Evolutionary conservation across 176 grass and related monocot species (phyloP), one percentile per base, ranked within the genome.

Genomic region (Carex cristatella): DNA sequence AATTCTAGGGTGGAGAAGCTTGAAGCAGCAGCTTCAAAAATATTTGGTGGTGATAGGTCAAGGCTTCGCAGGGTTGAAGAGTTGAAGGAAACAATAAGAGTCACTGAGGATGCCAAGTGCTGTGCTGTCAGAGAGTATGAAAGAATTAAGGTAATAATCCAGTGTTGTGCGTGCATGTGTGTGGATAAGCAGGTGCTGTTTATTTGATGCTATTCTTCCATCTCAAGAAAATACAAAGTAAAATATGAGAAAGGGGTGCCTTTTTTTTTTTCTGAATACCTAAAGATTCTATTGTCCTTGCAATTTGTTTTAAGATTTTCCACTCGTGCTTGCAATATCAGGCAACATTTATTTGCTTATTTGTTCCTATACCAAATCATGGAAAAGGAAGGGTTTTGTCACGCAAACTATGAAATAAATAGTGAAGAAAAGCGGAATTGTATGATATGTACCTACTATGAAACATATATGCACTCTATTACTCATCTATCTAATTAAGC

Each of bases 31-130:
- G 87, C 93, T 48, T 95, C 89, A 0, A 99, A 94, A 86, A 91
- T 99, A 89, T 99, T 99, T 88, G 96, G 91, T 84, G 96, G 91
- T 69, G 96, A 99, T 80, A 95, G 84, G 87, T 19, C 90, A 70
- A 99, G 96, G 85, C 14, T 89, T 65, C 87, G 85, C 55, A 99
- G 85, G 90, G 79, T 99, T 44, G 91, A 95, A 80, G 96, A 95
- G 37, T 79, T 95, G 46, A 93, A 80, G 79, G 91, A 95, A 90
- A 95, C 91, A 81, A 94, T 94, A 44, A 92, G 87, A 88, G 88
- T 81, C 88, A 95, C 96, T 67, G 93, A 99, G 87, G 90, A 88
- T 88, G 93, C 96, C 51, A 99, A 94, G 84, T 91, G 82, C 61
- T 95, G 96, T 61, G 91, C 96, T 3, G 70, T 95, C 80, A 94